A percentile compares a stretch with the other conserved stretches of the same genome.
phyloP scores from a whole-genome alignment of 192 early-diverging fungal genomes.

The Pilaira anomala region DNA sequence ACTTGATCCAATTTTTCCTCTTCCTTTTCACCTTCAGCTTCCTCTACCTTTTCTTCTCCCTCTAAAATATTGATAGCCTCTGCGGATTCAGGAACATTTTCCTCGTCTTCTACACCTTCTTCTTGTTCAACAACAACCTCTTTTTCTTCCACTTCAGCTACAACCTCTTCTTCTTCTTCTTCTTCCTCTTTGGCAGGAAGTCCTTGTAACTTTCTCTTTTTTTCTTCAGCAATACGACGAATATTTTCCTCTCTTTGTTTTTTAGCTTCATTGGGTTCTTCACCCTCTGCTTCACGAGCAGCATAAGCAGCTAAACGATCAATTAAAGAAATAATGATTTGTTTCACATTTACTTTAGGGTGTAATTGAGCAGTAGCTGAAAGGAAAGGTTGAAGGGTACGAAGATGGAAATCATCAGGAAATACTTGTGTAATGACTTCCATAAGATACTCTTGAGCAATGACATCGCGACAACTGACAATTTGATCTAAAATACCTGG shows the following conservation, averaged over 20 bases:
- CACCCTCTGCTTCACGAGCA: constrained; percentile 62
- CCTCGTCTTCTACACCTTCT: background rate
- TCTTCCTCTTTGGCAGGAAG: constrained; percentile 36
- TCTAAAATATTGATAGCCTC: constrained; percentile 13
- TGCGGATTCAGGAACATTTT: constrained; percentile 5
- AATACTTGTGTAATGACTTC: constrained; percentile 99
- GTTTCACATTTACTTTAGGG: constrained; percentile 93
- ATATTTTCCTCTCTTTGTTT: constrained; percentile 12
- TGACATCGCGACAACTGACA: constrained; percentile 93
- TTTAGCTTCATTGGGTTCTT: constrained; percentile 44
- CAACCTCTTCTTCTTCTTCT: constrained; percentile 28
- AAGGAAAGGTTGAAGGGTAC: constrained; percentile 84
- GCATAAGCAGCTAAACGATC: constrained; percentile 94
- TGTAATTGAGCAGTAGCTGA: constrained; percentile 88
- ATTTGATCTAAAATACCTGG: constrained; percentile 95
- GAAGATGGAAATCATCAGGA: constrained; percentile 94
- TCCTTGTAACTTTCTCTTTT: constrained; percentile 3
- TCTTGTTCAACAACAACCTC: background rate
- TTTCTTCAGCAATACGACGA: constrained; percentile 11
- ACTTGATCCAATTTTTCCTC: constrained; percentile 26
- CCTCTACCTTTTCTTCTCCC: constrained; percentile 22
- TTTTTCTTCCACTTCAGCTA: constrained; percentile 22
- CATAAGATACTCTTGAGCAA: constrained; percentile 99
- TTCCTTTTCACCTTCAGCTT: constrained; percentile 26
- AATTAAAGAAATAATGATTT: constrained; percentile 92